Evolutionary conservation across 78 protist species (phyloP).

Genomic region (Guillardia theta): DNA sequence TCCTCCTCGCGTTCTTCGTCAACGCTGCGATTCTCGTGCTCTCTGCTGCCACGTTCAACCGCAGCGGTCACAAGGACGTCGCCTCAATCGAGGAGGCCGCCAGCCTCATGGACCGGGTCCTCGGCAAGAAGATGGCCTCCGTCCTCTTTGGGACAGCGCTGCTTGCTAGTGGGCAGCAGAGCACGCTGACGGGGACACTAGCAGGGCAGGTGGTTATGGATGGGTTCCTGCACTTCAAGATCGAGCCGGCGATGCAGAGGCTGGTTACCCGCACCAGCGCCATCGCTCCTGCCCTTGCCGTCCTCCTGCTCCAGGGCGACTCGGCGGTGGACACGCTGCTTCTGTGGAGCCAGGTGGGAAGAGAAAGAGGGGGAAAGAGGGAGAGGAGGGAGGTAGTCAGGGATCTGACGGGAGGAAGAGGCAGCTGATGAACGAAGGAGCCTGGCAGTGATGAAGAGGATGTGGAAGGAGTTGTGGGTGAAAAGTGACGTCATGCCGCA

Average conservation of each 20-base stretch:
- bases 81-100: not conserved
- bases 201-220: slow-evolving; percentile 28
- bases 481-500: not conserved
- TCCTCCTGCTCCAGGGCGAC: not conserved
- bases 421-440: not conserved
- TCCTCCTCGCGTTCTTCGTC: not conserved
- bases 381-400: no score
- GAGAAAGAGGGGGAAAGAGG: no score
- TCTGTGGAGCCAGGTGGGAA: not conserved
- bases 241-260: no score
- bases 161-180: slow-evolving; percentile 35
- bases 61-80: not conserved
- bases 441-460: no score
- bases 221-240: not conserved
- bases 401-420: not conserved
- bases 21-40: not conserved
- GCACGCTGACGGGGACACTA: not conserved
- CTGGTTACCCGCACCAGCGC: not conserved
- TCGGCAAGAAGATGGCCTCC: not conserved
- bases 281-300: not conserved
- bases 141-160: not conserved
- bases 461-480: no score
- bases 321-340: not conserved
- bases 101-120: not conserved
- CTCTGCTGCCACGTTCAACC: slow-evolving; percentile 10